Percentiles rank a stretch among this genome's conserved stretches.
Evolutionary conservation across 2,329 filamentous ascomycete genomes (phyloP).

Genomic region (Cercospora citrullina): DNA sequence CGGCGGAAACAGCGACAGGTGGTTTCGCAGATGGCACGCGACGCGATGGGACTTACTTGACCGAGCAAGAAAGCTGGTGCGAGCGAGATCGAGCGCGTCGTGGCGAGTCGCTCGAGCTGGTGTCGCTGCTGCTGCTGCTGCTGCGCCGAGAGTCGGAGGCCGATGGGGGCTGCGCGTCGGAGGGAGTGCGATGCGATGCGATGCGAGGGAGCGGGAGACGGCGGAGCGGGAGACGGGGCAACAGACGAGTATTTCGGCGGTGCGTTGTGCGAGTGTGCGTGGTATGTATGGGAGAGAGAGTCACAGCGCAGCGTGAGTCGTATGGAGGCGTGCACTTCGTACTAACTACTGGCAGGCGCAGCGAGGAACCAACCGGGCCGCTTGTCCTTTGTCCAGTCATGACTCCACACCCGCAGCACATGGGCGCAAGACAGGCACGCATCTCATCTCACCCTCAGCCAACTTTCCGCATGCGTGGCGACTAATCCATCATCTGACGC

Average conservation of each 20-base stretch:
- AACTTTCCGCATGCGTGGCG: background rate
- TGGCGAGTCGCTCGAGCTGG: slow-evolving; percentile 19
- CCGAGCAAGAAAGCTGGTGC: slow-evolving; percentile 37
- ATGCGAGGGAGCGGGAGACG: background rate
- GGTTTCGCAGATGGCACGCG: slow-evolving; percentile 11
- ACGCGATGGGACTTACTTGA: slow-evolving; percentile 38
- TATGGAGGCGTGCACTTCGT: background rate
- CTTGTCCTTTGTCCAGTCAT: too few relatives aligned
- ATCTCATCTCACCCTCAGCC: background rate
- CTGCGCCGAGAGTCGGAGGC: slow-evolving; percentile 14
- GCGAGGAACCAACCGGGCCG: background rate
- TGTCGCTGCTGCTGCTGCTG: slow-evolving; percentile 3
- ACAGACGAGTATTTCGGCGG: background rate
- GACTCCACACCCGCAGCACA: background rate
- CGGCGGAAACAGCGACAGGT: slow-evolving; percentile 15
- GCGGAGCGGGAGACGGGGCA: background rate
- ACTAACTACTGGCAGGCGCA: too few relatives aligned
- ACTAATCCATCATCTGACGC: slow-evolving; percentile 1
- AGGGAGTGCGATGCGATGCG: background rate
- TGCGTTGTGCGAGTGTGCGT: background rate
- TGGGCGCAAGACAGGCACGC: background rate
- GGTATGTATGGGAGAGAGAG: background rate
- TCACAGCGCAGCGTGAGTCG: background rate
- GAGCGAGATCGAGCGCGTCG: slow-evolving; percentile 16
- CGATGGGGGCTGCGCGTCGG: slow-evolving; percentile 7